Conservation (phyloP, 73 alveolate species). For the Uronychia binucleata region DNA sequence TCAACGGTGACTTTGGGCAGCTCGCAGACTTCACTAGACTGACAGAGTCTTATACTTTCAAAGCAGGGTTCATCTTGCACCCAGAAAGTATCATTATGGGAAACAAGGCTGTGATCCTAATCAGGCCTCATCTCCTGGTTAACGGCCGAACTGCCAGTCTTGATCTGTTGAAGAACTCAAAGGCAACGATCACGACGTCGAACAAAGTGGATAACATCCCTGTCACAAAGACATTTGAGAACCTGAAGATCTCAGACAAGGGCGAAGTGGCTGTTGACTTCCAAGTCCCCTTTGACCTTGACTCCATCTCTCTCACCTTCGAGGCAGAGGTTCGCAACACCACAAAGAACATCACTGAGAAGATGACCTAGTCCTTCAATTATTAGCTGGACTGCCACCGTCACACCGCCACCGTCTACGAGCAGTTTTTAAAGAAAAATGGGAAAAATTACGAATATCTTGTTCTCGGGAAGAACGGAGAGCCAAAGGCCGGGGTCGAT, state of each 20-base stretch:
- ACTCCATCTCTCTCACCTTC: slow-evolving; percentile 47
- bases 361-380: neutral
- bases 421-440: slow-evolving; percentile 10
- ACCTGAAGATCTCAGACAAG: slow-evolving; percentile 60
- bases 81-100: slow-evolving; percentile 82
- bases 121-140: slow-evolving; percentile 74
- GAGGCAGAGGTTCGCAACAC: slow-evolving; percentile 55
- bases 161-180: slow-evolving; percentile 61
- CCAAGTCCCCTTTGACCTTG: slow-evolving; percentile 86
- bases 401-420: neutral
- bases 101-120: slow-evolving; percentile 67
- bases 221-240: slow-evolving; percentile 64
- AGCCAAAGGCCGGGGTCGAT: slow-evolving; percentile 15
- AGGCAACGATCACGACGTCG: slow-evolving; percentile 65
- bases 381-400: slow-evolving; percentile 4
- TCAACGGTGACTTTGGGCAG: slow-evolving; percentile 59
- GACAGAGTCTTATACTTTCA: slow-evolving; percentile 71
- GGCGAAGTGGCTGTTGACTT: slow-evolving; percentile 74
- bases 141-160: slow-evolving; percentile 73
- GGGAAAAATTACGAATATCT: slow-evolving; percentile 22
- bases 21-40: slow-evolving; percentile 70
- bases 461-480: slow-evolving; percentile 58
- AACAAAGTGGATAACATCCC: slow-evolving; percentile 73
- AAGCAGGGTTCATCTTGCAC: slow-evolving; percentile 63
- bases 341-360: slow-evolving; percentile 17